Base-by-base conservation (phyloP, 805 yeast genomes). In the Ogataea pilisensis region DNA sequence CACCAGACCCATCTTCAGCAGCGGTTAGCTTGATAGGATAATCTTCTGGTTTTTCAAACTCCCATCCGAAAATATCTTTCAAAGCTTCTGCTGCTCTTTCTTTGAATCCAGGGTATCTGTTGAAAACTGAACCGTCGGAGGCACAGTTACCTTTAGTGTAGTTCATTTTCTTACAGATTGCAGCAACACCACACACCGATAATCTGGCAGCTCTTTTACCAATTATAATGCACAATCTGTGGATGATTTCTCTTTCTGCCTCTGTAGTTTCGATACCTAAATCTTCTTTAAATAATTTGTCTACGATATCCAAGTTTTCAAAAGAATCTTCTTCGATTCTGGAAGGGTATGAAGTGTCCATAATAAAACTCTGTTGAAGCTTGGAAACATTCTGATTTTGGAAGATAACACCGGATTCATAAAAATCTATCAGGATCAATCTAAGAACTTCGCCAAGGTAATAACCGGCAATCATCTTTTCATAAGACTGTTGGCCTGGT, bases 381-480 rank as follows among this genome's bases (percentile, higher is more conserved):
- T 75, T 74, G 43, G 78, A 45, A 47, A 82, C 61, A 65, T 85
- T 84, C 70, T 90, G 90, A 52, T 61, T 70, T 56, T 75, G 67
- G 66, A 91, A 90, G 42, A 91, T 67, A 45, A 77, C 65, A 33
- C 84, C 83, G 41, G 76, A 76, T 28, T 71, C 70, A 56, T 78
- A 65, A 52, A 87, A 73, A 50, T 90, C 97, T 19, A 88, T 57
- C 57, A 91, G 69, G 39, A 83, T 75, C 63, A 89, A 72, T 63
- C 98, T 82, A 58, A 90, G 68, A 35, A 91, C 70, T 70, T 91
- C 98, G 59, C 98, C 99, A 59, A 91, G 70, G 68, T 93, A 91
- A 70, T 89, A 87, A 52, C 99, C 99, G 30, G 96, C 86, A 57
- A 91, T 87, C 96, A 91, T 88, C 72, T 91, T 91, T 72, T 91